These are phyloP conservation scores for Barnettozyma wickerhamii DNA, from an alignment of 805 yeast species.

Conservation along the genomic window DNA sequence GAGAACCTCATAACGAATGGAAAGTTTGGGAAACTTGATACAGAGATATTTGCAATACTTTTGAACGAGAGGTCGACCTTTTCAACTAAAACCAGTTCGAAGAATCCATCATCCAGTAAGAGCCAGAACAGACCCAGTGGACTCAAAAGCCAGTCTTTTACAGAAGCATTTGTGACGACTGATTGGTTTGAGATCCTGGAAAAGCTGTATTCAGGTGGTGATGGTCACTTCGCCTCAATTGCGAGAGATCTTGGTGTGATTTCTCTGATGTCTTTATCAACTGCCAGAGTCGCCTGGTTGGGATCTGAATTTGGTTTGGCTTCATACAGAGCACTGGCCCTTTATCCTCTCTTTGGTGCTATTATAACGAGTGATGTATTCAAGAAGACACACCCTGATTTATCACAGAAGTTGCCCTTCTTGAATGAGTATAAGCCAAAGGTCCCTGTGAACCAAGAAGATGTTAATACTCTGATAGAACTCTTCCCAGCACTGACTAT, in stretches of 20 bases:
- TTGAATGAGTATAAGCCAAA: slow-evolving; percentile 25
- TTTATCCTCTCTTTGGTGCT: slow-evolving; percentile 53
- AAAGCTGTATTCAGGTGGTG: slow-evolving; percentile 77
- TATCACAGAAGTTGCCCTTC: slow-evolving; percentile 47
- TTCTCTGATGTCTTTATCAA: slow-evolving; percentile 34
- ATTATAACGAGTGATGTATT: slow-evolving; percentile 47
- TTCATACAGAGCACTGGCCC: slow-evolving; percentile 36
- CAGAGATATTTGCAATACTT: slow-evolving; percentile 15
- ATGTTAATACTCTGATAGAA: slow-evolving; percentile 41
- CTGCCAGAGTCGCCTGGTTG: slow-evolving; percentile 26
- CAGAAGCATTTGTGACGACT: slow-evolving; percentile 48
- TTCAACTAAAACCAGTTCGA: neutral
- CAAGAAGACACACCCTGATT: slow-evolving; percentile 43
- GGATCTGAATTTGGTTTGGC: slow-evolving; percentile 43
- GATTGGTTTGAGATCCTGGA: slow-evolving; percentile 62
- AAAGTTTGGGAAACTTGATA: slow-evolving; percentile 19
- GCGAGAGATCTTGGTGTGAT: slow-evolving; percentile 48
- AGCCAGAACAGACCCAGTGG: no score
- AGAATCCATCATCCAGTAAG: neutral
- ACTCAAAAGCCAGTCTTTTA: no score
- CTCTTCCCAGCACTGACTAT: slow-evolving; percentile 62
- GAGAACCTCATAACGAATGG: slow-evolving; percentile 36
- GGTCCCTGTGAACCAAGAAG: slow-evolving; percentile 24
- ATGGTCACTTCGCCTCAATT: slow-evolving; percentile 57
- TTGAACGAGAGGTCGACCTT: slow-evolving; percentile 8